These are phyloP conservation scores for Cystobasidium onofrii DNA, from an alignment of 768 basidiomycete genomes.

Conservation along the genomic window DNA sequence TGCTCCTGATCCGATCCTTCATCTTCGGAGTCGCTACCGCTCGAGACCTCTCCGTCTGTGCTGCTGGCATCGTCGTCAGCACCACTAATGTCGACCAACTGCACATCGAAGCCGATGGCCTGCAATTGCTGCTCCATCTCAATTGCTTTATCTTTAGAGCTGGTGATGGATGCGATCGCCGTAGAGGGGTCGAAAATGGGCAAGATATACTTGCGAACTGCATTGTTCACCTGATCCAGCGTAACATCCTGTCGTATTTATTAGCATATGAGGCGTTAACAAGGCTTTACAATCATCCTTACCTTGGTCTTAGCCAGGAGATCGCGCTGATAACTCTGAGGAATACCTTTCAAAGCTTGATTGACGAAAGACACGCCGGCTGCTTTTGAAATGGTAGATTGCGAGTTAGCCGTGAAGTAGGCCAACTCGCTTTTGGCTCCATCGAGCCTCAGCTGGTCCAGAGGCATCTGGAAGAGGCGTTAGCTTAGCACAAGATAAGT, in stretches of 20 bases:
- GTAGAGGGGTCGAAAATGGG: constrained; percentile 71
- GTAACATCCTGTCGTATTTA: constrained; percentile 56
- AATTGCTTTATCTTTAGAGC: constrained; percentile 69
- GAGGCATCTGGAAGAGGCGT: constrained; percentile 54
- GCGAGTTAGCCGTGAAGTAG: constrained; percentile 66
- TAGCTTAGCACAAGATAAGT: constrained; percentile 5
- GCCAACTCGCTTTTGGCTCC: constrained; percentile 88
- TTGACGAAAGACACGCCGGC: constrained; percentile 78
- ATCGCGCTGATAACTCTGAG: constrained; percentile 63
- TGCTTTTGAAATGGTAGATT: constrained; percentile 78
- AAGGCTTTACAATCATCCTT: no score
- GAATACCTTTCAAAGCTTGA: constrained; percentile 78
- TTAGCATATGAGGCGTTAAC: background rate
- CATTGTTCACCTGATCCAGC: constrained; percentile 63
- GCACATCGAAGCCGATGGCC: constrained; percentile 60
- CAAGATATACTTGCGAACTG: constrained; percentile 65
- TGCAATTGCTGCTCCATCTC: constrained; percentile 60
- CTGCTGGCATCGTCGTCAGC: background rate
- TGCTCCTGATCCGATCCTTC: background rate
- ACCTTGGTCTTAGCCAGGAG: constrained; percentile 65
- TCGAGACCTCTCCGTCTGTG: background rate
- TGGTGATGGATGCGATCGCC: constrained; percentile 72
- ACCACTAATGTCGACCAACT: constrained; percentile 4
- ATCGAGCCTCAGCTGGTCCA: constrained; percentile 74
- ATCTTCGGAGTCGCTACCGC: background rate